A percentile compares a stretch with the other conserved stretches of the same genome.
Conservation (phyloP, 2,329 filamentous ascomycete species). For the Coniochaeta sp. region DNA sequence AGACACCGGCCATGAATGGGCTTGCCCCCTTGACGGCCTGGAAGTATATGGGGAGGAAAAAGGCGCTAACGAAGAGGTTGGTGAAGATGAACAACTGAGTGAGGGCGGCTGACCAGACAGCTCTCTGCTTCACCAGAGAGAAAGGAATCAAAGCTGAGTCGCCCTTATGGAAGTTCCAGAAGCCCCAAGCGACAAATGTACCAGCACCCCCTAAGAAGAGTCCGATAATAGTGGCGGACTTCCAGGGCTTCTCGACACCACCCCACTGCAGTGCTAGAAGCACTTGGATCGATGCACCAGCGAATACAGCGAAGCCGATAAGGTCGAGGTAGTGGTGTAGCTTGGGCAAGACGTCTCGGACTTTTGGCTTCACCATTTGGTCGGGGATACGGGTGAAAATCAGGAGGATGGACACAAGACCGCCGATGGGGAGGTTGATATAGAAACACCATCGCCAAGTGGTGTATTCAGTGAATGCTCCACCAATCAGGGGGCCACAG, state of each 20-base stretch:
- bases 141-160: constrained; percentile 19
- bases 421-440: constrained; percentile 37
- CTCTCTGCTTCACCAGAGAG: constrained; percentile 12
- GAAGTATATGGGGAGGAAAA: constrained; percentile 28
- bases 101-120: constrained; percentile 15
- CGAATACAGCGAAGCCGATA: constrained; percentile 32
- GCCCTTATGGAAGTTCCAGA: constrained; percentile 29
- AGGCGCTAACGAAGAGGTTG: constrained; percentile 14
- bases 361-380: constrained; percentile 20
- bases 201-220: constrained; percentile 28
- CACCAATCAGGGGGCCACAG: constrained; percentile 38
- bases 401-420: constrained; percentile 23
- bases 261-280: constrained; percentile 38
- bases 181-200: constrained; percentile 23
- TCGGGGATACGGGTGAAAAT: constrained; percentile 27
- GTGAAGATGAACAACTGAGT: constrained; percentile 14
- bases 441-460: constrained; percentile 42
- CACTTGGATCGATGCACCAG: constrained; percentile 31
- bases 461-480: constrained; percentile 27
- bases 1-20: constrained; percentile 24
- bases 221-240: constrained; percentile 27
- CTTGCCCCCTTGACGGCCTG: constrained; percentile 22
- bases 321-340: constrained; percentile 30
- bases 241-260: constrained; percentile 29
- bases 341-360: constrained; percentile 15